A percentile compares a stretch with the other conserved stretches of the same genome.
Evolutionary conservation across 2,329 filamentous ascomycete genomes (phyloP).

Genomic region (Sarocladium oryzae): DNA sequence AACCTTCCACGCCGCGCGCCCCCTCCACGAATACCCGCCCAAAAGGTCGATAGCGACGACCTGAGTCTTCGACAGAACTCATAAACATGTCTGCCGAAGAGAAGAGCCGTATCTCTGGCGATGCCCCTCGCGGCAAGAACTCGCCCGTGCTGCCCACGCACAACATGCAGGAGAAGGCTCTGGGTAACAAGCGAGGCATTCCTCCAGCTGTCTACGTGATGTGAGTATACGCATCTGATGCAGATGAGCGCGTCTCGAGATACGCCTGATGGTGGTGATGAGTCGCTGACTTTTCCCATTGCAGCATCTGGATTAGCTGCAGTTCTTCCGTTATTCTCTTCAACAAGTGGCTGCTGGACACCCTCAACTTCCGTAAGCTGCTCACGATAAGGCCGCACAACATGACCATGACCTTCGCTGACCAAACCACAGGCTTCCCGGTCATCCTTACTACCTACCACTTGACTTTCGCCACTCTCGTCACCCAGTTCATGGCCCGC

Average conservation of each 20-base stretch:
- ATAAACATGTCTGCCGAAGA: slow-evolving; percentile 50
- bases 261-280: not conserved
- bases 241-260: slow-evolving; percentile 1
- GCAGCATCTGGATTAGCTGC: slow-evolving; percentile 83
- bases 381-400: not conserved
- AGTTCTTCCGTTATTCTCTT: slow-evolving; percentile 95
- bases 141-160: slow-evolving; percentile 68
- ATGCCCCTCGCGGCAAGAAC: slow-evolving; percentile 56
- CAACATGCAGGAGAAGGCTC: slow-evolving; percentile 71
- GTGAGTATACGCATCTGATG: slow-evolving; percentile 34
- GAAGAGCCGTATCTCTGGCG: slow-evolving; percentile 78
- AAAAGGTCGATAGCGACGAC: not conserved
- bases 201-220: slow-evolving; percentile 83
- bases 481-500: slow-evolving; percentile 88
- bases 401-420: not conserved
- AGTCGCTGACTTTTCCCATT: not conserved
- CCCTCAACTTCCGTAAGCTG: slow-evolving; percentile 59
- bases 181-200: slow-evolving; percentile 55
- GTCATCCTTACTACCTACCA: slow-evolving; percentile 95
- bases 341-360: slow-evolving; percentile 98
- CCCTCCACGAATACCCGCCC: not conserved
- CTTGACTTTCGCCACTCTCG: slow-evolving; percentile 82
- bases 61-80: slow-evolving; percentile 13
- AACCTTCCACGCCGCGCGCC: not conserved
- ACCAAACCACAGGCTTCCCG: slow-evolving; percentile 42